These are phyloP conservation scores for Umbelopsis sp. DNA, from an alignment of 192 early-diverging fungal species.

Conservation along the genomic window DNA sequence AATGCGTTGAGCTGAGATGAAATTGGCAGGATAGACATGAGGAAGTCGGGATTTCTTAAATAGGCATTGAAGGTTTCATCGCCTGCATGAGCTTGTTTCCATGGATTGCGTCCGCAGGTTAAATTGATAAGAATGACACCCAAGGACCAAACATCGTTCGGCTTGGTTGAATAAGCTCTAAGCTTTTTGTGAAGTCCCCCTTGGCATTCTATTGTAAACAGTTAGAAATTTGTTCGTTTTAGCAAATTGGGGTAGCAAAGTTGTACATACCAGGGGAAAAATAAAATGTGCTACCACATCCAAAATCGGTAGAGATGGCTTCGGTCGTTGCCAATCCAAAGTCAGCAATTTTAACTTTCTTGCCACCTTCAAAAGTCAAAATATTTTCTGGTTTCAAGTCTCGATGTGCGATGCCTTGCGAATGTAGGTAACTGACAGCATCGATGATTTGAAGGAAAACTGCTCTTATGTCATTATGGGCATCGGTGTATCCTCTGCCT, in stretches of 20 bases:
- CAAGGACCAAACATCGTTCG: slow-evolving; percentile 88
- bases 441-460: slow-evolving; percentile 86
- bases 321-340: slow-evolving; percentile 92
- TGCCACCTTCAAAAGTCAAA: slow-evolving; percentile 58
- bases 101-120: slow-evolving; percentile 81
- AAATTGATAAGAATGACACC: slow-evolving; percentile 92
- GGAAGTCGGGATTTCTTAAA: slow-evolving; percentile 59
- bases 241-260: neutral
- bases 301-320: slow-evolving; percentile 81
- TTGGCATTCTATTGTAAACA: slow-evolving; percentile 60
- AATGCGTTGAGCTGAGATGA: slow-evolving; percentile 68
- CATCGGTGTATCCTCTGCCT: slow-evolving; percentile 67
- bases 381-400: slow-evolving; percentile 90
- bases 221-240: neutral
- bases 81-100: slow-evolving; percentile 70
- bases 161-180: slow-evolving; percentile 61
- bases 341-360: slow-evolving; percentile 83
- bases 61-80: slow-evolving; percentile 83
- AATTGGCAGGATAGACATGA: slow-evolving; percentile 67
- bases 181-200: slow-evolving; percentile 46
- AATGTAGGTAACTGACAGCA: slow-evolving; percentile 76
- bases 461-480: slow-evolving; percentile 73
- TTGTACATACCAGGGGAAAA: slow-evolving; percentile 50
- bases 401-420: slow-evolving; percentile 81
- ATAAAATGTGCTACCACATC: slow-evolving; percentile 78